These are phyloP conservation scores for Geotrichum restrictum DNA, from an alignment of 1,139 yeast species.

Conservation along the genomic window DNA sequence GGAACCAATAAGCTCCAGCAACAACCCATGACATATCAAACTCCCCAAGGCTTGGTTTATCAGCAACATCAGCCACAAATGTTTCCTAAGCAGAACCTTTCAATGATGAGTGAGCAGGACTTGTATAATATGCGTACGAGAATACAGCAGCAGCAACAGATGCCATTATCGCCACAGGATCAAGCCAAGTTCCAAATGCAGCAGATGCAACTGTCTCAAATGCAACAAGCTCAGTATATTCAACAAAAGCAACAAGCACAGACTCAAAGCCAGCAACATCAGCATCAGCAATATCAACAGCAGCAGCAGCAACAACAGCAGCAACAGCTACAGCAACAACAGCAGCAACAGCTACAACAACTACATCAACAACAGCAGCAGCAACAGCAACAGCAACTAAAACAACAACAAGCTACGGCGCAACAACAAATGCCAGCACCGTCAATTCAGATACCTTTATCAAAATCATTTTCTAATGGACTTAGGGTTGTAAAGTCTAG, in stretches of 20 bases:
- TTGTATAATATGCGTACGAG: background rate
- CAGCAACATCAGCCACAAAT: too few species aligned
- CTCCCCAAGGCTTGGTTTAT: too few species aligned
- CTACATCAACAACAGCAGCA: conserved; percentile 19
- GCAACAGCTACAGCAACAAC: conserved; percentile 17
- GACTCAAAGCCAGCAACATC: background rate
- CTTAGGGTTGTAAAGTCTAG: conserved; percentile 2
- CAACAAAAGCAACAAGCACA: background rate
- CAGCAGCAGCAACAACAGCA: conserved; percentile 12
- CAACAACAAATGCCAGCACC: conserved; percentile 10
- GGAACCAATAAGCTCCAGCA: too few species aligned
- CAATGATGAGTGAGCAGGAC: background rate
- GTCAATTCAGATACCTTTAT: background rate
- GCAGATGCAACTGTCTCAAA: conserved; percentile 1
- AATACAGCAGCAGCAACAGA: background rate
- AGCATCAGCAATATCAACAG: background rate
- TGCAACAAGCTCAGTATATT: conserved; percentile 13
- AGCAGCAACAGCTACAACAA: conserved; percentile 21
- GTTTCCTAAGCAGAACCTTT: too few species aligned
- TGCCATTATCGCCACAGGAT: background rate
- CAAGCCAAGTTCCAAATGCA: background rate
- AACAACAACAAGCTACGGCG: conserved; percentile 1
- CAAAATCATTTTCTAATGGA: background rate
- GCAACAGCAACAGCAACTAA: background rate
- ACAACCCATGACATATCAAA: background rate